A percentile compares a stretch with the other conserved stretches of the same genome.
phyloP scores from a whole-genome alignment of 2,329 filamentous ascomycete species.

The Penicillium sp. region DNA sequence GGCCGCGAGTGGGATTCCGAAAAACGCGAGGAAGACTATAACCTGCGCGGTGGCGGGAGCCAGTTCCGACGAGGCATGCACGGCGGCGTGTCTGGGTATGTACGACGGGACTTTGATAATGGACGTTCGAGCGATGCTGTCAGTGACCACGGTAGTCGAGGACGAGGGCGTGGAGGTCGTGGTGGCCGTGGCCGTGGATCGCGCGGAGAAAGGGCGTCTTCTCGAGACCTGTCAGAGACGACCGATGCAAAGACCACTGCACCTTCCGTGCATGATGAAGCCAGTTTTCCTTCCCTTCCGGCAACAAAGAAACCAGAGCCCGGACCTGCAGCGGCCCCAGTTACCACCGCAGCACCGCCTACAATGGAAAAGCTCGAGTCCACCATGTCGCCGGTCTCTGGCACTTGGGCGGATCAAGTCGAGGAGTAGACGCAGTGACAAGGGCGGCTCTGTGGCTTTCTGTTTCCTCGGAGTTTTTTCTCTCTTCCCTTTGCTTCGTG shows the following conservation, averaged over 20 bases:
- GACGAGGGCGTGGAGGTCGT: slow-evolving; percentile 32
- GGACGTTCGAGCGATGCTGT: slow-evolving; percentile 23
- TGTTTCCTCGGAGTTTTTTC: background rate
- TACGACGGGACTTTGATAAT: slow-evolving; percentile 31
- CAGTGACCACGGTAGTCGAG: slow-evolving; percentile 24
- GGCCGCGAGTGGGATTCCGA: slow-evolving; percentile 63
- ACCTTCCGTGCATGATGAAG: slow-evolving; percentile 30
- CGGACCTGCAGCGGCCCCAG: background rate
- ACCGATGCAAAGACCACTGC: slow-evolving; percentile 12
- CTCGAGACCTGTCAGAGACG: slow-evolving; percentile 19
- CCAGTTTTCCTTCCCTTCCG: slow-evolving; percentile 39
- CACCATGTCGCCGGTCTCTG: slow-evolving; percentile 30
- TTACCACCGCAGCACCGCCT: background rate
- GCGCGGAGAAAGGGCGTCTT: slow-evolving; percentile 21
- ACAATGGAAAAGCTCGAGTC: slow-evolving; percentile 26
- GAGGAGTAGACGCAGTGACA: slow-evolving; percentile 18
- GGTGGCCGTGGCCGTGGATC: slow-evolving; percentile 27
- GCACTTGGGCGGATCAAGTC: slow-evolving; percentile 36
- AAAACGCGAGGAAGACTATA: slow-evolving; percentile 57
- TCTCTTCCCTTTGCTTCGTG: too few species aligned
- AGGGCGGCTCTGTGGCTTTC: background rate
- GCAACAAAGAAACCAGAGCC: slow-evolving; percentile 23
- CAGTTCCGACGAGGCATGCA: slow-evolving; percentile 52
- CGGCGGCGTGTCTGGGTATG: slow-evolving; percentile 47
- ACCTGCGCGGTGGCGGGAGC: slow-evolving; percentile 42